phyloP scores from a whole-genome alignment of 2,329 filamentous ascomycete genomes.

The Sclerotinia trifoliorum region DNA sequence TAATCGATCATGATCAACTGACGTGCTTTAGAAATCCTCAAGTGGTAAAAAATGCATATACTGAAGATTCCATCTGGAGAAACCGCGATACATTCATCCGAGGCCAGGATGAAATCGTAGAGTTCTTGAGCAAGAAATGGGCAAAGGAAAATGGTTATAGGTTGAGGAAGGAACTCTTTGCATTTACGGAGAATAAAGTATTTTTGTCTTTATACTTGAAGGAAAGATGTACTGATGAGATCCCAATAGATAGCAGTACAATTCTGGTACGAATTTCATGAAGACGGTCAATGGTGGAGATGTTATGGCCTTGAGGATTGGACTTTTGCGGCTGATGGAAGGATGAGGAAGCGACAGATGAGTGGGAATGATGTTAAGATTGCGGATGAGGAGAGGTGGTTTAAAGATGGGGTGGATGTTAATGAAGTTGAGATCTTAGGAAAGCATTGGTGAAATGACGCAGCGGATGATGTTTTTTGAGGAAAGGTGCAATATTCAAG shows the following conservation, averaged over 20 bases:
- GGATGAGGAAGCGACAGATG: constrained; percentile 75
- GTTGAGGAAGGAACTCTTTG: constrained; percentile 80
- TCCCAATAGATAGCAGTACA: constrained; percentile 69
- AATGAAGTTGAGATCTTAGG: constrained; percentile 65
- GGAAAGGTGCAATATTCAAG: neutral
- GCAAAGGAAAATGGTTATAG: constrained; percentile 67
- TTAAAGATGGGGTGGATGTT: constrained; percentile 66
- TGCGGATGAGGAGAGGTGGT: constrained; percentile 63
- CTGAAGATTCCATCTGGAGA: constrained; percentile 73
- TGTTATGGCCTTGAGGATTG: constrained; percentile 82
- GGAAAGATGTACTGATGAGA: too few species aligned
- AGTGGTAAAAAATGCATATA: constrained; percentile 70
- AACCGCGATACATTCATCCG: constrained; percentile 70
- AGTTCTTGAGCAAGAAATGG: constrained; percentile 74
- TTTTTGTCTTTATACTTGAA: too few species aligned
- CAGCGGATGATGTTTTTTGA: neutral
- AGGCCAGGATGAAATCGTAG: constrained; percentile 65
- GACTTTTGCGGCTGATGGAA: constrained; percentile 68
- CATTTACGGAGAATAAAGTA: constrained; percentile 66
- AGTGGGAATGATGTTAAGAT: constrained; percentile 71
- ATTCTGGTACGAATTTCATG: constrained; percentile 75
- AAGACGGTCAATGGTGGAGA: constrained; percentile 74
- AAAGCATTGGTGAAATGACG: constrained; percentile 58
- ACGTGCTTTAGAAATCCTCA: constrained; percentile 56
- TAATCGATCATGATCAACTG: neutral